phyloP scores from a whole-genome alignment of 108 stramenopile species.

The Bacterosira constricta region DNA sequence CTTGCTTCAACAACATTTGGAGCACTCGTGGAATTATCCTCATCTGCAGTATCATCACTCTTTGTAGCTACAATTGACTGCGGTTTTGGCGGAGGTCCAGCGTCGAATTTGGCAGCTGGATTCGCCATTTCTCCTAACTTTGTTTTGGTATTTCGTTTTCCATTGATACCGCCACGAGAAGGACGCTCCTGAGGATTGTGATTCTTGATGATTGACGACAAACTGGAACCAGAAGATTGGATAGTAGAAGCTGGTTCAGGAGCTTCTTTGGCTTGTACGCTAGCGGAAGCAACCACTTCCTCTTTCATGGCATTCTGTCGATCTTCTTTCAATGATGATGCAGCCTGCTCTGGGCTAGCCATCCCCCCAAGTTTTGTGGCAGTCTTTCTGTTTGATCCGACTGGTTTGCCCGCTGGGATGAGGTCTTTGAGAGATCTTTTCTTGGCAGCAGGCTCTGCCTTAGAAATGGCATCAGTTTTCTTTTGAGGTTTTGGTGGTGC shows the following conservation, averaged over 20 bases:
- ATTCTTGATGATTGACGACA: slow-evolving; percentile 19
- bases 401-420: slow-evolving; percentile 12
- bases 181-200: not conserved
- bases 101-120: not conserved
- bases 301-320: slow-evolving; percentile 18
- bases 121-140: slow-evolving; percentile 21
- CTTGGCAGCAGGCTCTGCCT: not conserved
- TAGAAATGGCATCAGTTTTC: not conserved
- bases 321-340: slow-evolving; percentile 8
- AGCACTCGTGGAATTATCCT: not conserved
- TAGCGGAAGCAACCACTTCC: slow-evolving; percentile 11
- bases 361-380: slow-evolving; percentile 27
- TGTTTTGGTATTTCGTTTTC: slow-evolving; percentile 1
- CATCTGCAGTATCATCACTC: too few relatives aligned
- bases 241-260: not conserved
- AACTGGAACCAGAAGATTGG: slow-evolving; percentile 6
- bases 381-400: slow-evolving; percentile 20
- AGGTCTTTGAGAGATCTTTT: slow-evolving; percentile 29
- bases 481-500: not conserved
- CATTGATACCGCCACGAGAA: not conserved
- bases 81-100: not conserved
- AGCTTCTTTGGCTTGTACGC: not conserved
- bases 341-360: slow-evolving; percentile 25
- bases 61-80: not conserved
- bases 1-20: not conserved